A percentile compares a stretch with the other conserved stretches of the same genome.
Conservation (phyloP, 2,329 filamentous ascomycete species). For the Macrophomina phaseolina region DNA sequence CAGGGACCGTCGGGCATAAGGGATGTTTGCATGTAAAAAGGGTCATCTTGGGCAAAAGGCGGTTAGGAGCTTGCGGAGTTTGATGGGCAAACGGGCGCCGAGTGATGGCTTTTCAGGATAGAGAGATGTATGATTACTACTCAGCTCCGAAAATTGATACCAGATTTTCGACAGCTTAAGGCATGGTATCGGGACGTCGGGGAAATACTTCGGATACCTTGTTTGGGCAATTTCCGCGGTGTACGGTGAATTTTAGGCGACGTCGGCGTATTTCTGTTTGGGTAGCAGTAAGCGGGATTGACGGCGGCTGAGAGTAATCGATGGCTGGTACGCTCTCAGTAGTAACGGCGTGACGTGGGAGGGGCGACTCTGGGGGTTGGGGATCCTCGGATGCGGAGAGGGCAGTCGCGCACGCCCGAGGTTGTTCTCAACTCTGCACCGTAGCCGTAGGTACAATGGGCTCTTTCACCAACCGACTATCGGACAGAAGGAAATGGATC, state of each 20-base stretch:
- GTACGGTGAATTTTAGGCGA: background rate
- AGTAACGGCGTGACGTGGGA: background rate
- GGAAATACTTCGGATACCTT: background rate
- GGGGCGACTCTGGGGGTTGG: background rate
- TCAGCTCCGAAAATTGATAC: conserved; percentile 11
- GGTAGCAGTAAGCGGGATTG: background rate
- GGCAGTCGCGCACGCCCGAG: conserved; percentile 22
- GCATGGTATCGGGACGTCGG: background rate
- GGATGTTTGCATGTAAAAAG: conserved; percentile 44
- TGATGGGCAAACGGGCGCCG: background rate
- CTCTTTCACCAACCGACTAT: conserved; percentile 24
- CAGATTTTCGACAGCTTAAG: background rate
- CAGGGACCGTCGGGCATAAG: conserved; percentile 69
- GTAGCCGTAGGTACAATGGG: conserved; percentile 25
- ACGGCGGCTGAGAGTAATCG: too few species aligned
- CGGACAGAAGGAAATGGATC: conserved; percentile 24
- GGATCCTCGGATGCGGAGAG: conserved; percentile 16
- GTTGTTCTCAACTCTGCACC: conserved; percentile 26
- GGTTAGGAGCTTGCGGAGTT: conserved; percentile 24
- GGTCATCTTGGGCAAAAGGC: background rate
- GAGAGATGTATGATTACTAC: conserved; percentile 24
- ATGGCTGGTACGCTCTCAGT: background rate
- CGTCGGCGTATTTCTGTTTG: background rate
- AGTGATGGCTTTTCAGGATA: conserved; percentile 4
- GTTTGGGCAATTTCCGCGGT: background rate